A percentile compares a stretch with the other conserved stretches of the same genome.
Evolutionary conservation across 176 grass and related monocot genomes (phyloP).

Genomic region (Pontederia crassipes): DNA sequence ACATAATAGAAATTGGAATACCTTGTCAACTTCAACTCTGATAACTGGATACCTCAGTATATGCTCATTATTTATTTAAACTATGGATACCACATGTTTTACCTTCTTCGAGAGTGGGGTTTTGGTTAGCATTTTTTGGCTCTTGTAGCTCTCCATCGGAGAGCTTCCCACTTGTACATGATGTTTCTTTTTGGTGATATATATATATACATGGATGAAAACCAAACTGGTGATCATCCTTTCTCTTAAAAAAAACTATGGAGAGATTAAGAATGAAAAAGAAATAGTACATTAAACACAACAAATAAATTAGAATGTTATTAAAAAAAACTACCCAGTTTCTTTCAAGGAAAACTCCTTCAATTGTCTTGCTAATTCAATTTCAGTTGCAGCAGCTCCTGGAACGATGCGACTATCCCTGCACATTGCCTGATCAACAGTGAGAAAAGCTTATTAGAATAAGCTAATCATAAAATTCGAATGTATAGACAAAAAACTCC

Average conservation of each 20-base stretch:
- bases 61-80: background rate
- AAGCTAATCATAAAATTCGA: background rate
- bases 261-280: background rate
- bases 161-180: too few relatives aligned
- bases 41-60: background rate
- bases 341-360: conserved; percentile 80
- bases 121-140: too few relatives aligned
- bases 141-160: too few relatives aligned
- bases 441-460: conserved; percentile 4
- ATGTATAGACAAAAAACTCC: conserved; percentile 2
- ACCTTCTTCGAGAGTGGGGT: too few relatives aligned
- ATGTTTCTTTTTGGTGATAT: too few relatives aligned
- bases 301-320: background rate
- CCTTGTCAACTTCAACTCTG: too few relatives aligned
- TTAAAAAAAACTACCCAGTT: conserved; percentile 42
- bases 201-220: too few relatives aligned
- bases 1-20: too few relatives aligned
- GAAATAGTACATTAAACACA: background rate
- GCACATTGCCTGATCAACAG: conserved; percentile 68
- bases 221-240: too few relatives aligned
- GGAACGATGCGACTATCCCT: conserved; percentile 72
- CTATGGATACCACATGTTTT: too few relatives aligned
- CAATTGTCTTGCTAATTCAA: conserved; percentile 66
- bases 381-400: conserved; percentile 71
- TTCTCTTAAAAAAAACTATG: too few relatives aligned